A percentile compares a stretch with the other conserved stretches of the same genome.
These are phyloP conservation scores for Nigrospora osmanthi DNA, from an alignment of 2,329 filamentous ascomycete genomes.

Conservation along the genomic window DNA sequence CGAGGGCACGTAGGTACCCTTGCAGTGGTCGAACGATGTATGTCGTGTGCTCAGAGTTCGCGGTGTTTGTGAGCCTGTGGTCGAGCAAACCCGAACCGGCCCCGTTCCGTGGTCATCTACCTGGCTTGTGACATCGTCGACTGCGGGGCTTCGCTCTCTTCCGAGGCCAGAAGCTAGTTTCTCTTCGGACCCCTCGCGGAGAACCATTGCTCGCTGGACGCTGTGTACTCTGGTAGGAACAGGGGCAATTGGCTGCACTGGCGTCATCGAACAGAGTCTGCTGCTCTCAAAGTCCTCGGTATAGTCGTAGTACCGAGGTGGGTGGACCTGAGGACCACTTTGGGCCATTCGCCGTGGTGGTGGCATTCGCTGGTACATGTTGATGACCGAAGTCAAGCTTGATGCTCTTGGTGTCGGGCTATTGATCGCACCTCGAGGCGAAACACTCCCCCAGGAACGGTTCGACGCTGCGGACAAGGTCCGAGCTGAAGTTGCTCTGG, in stretches of 20 bases:
- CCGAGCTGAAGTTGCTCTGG: constrained; percentile 10
- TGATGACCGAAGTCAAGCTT: constrained; percentile 41
- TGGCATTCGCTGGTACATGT: constrained; percentile 32
- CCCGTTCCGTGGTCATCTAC: constrained; percentile 1
- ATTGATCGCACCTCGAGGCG: constrained; percentile 22
- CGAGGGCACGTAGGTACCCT: too few relatives aligned
- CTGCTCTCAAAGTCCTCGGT: constrained; percentile 39
- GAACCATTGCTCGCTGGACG: constrained; percentile 10
- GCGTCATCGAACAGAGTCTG: constrained; percentile 7
- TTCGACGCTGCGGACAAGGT: constrained; percentile 28
- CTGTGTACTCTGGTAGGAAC: constrained; percentile 10
- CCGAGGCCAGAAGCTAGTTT: constrained; percentile 12
- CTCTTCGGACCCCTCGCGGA: constrained; percentile 14
- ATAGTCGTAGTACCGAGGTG: constrained; percentile 43
- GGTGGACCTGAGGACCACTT: constrained; percentile 12
- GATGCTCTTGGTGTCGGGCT: constrained; percentile 32
- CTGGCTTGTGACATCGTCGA: constrained; percentile 13
- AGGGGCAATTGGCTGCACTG: constrained; percentile 11
- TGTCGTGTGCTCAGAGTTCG: too few relatives aligned
- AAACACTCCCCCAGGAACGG: constrained; percentile 16
- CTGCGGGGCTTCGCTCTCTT: constrained; percentile 13
- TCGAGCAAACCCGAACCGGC: too few relatives aligned
- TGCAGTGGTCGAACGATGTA: too few relatives aligned
- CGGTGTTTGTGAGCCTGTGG: too few relatives aligned
- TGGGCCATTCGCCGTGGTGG: constrained; percentile 15